A percentile compares a stretch with the other conserved stretches of the same genome.
phyloP scores from a whole-genome alignment of 1,284 basidiomycete species.

The Apiotrichum gracile region DNA sequence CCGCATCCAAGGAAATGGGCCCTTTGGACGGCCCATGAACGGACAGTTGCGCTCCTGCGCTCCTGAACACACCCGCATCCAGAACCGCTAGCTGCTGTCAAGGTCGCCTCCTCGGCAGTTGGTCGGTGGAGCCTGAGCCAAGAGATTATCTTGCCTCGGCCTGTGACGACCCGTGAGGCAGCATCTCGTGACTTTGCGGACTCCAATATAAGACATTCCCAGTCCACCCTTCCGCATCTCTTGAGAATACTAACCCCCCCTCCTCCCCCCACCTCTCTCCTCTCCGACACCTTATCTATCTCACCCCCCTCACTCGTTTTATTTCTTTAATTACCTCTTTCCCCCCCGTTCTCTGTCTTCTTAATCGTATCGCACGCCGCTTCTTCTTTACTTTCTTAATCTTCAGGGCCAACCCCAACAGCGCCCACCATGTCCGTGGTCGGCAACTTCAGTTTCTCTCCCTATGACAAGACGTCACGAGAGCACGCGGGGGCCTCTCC shows the following conservation, averaged over 20 bases:
- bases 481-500: neutral
- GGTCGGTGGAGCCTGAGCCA: no score
- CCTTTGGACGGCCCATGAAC: no score
- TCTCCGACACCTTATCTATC: neutral
- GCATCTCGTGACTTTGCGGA: no score
- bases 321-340: neutral
- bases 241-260: neutral
- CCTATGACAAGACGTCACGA: constrained; percentile 7
- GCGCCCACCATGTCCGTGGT: constrained; percentile 15
- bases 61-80: no score
- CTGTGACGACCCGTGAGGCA: no score
- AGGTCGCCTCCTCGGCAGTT: no score
- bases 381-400: neutral
- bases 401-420: neutral
- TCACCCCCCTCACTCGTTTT: neutral
- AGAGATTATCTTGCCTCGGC: no score
- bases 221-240: neutral
- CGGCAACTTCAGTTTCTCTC: constrained; percentile 9
- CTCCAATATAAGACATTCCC: no score
- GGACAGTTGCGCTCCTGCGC: no score
- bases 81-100: no score
- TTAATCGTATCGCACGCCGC: neutral
- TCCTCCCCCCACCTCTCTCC: neutral
- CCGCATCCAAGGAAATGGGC: no score
- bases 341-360: neutral